Base-by-base conservation (phyloP, 192 early-diverging fungal genomes). In the Entophlyctis luteolus region DNA sequence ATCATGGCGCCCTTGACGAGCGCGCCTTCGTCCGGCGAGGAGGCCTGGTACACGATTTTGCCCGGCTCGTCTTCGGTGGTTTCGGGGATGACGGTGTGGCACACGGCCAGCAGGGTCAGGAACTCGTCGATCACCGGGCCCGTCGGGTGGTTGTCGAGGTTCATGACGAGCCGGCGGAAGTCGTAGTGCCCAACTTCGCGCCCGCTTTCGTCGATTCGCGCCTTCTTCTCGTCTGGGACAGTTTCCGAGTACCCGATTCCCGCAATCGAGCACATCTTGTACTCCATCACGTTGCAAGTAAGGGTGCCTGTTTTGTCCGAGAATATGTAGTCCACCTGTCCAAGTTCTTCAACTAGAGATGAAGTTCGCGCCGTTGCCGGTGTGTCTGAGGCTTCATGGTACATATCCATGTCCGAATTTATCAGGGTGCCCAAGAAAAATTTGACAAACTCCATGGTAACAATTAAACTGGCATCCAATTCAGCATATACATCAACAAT, bases 41-140 rank as follows among this genome's bases (percentile, higher is more conserved):
- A 90, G 3, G 96, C 94, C 76, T 99, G 94, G 81, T 95, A 99
- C 8, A 87, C 71, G 46, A 97, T 88, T 45, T 86, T 86, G 2
- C 81, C 82, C 0, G 85, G 84, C 27, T 82, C 86, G 32, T 83
- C 79, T 46, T 84, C 83, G 35, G 62, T 82, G 67, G 54, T 59
- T 75, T 98, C 95, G 8, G 97, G 95, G 72, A 99, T 99, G 20
- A 99, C 97, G 2, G 97, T 99, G 71, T 99, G 97, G 75, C 96
- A 99, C 4, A 92, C 90, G 20, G 93, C 87, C 20, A 99, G 80
- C 12, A 96, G 73, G 28, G 88, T 87, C 62, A 97, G 82, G 65
- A 99, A 99, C 77, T 96, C 93, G 28, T 89, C 81, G 53, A 98
- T 89, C 32, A 87, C 74, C 47, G 76, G 73, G 2, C 83, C 85